A percentile compares a stretch with the other conserved stretches of the same genome.
phyloP scores from a whole-genome alignment of 2,329 filamentous ascomycete species.

The Ophiocordyceps unilateralis region DNA sequence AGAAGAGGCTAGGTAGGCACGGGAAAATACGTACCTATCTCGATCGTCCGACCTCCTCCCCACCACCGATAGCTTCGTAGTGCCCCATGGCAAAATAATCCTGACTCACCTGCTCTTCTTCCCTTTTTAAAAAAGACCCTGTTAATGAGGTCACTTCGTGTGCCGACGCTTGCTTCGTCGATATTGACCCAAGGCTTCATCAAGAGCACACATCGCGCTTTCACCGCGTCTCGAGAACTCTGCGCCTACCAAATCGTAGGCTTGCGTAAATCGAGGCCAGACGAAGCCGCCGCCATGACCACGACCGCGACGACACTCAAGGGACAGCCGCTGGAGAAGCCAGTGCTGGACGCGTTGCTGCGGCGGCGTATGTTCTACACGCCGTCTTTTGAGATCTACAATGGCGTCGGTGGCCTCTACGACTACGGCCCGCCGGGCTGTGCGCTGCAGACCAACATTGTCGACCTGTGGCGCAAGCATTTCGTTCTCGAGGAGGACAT shows the following conservation, averaged over 20 bases:
- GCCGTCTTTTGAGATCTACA: conserved; percentile 90
- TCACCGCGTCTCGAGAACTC: conserved; percentile 13
- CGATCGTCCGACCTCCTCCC: not conserved
- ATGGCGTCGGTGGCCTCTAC: conserved; percentile 74
- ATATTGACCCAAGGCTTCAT: not conserved
- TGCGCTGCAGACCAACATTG: conserved; percentile 70
- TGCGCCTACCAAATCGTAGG: conserved; percentile 12
- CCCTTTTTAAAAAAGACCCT: not conserved
- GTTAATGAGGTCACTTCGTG: conserved; percentile 12
- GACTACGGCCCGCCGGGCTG: conserved; percentile 87
- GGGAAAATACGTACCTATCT: not conserved
- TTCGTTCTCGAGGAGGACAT: conserved; percentile 88
- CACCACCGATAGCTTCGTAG: not conserved
- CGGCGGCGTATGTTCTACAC: conserved; percentile 87
- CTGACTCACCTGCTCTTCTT: conserved; percentile 1
- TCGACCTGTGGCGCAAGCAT: conserved; percentile 84
- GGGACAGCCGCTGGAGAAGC: conserved; percentile 77
- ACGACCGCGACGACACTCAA: conserved; percentile 56
- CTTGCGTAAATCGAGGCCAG: conserved; percentile 8
- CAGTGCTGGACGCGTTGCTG: conserved; percentile 67
- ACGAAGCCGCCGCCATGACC: conserved; percentile 20
- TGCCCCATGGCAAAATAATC: not conserved
- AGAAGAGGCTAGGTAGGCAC: too few species aligned
- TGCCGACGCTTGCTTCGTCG: not conserved
- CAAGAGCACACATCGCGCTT: conserved; percentile 5